phyloP scores from a whole-genome alignment of 805 yeast genomes.

The Ogataea allantospora region DNA sequence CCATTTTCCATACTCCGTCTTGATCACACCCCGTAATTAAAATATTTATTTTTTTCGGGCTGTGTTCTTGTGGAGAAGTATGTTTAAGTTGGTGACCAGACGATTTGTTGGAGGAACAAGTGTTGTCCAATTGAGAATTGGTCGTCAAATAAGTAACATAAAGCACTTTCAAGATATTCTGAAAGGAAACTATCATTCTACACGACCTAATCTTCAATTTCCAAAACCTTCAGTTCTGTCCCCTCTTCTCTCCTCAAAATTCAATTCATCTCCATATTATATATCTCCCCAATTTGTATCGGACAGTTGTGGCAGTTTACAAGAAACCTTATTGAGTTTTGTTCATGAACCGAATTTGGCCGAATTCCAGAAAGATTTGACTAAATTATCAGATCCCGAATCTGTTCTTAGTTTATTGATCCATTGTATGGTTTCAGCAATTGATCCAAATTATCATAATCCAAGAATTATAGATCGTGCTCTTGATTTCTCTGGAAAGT shows the following conservation, averaged over 20 bases:
- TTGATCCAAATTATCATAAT: constrained; percentile 15
- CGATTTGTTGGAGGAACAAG: not conserved
- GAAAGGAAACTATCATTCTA: too few species aligned
- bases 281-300: not conserved
- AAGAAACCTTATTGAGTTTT: constrained; percentile 11
- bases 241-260: constrained; percentile 6
- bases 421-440: constrained; percentile 17
- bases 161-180: too few species aligned
- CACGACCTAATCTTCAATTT: too few species aligned
- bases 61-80: constrained; percentile 8
- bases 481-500: constrained; percentile 2
- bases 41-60: constrained; percentile 6
- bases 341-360: not conserved
- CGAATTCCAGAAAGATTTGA: constrained; percentile 9
- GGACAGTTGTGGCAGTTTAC: constrained; percentile 13
- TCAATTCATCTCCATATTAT: constrained; percentile 4
- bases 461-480: constrained; percentile 3
- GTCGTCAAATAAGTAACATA: too few species aligned
- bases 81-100: constrained; percentile 3
- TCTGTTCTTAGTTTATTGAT: constrained; percentile 26
- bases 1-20: not conserved
- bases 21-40: constrained; percentile 1
- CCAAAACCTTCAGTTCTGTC: not conserved
- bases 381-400: constrained; percentile 24
- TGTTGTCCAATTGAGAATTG: too few species aligned